phyloP scores from a whole-genome alignment of 306 rosid species.

The Vigna unguiculata region DNA sequence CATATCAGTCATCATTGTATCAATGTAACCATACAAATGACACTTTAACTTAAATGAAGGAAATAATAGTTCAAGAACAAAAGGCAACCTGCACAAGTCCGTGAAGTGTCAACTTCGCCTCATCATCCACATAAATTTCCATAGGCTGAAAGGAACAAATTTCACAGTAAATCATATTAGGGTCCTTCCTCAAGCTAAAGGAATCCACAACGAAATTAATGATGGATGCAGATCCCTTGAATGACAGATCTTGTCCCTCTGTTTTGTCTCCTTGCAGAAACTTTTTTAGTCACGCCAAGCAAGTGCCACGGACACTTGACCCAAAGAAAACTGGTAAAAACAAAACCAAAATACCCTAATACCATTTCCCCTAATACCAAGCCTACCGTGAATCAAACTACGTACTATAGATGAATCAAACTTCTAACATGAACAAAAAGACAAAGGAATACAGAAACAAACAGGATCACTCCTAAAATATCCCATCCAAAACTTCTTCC shows the following conservation, averaged over 20 bases:
- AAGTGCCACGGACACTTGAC: slow-evolving; percentile 55
- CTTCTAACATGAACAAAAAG: slow-evolving; percentile 34
- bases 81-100: slow-evolving; percentile 91
- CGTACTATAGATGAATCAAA: slow-evolving; percentile 35
- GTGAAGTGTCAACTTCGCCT: slow-evolving; percentile 96
- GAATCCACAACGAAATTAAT: slow-evolving; percentile 92
- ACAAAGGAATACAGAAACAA: slow-evolving; percentile 6
- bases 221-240: slow-evolving; percentile 81
- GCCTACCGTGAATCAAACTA: neutral
- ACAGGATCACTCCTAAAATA: slow-evolving; percentile 33
- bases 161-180: slow-evolving; percentile 91
- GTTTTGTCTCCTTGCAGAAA: slow-evolving; percentile 73
- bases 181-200: slow-evolving; percentile 83
- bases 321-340: slow-evolving; percentile 53
- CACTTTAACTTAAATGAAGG: neutral
- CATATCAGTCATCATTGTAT: slow-evolving; percentile 36
- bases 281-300: slow-evolving; percentile 58
- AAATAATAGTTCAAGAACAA: neutral
- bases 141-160: slow-evolving; percentile 99
- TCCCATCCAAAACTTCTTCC: slow-evolving; percentile 12
- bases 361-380: slow-evolving; percentile 27
- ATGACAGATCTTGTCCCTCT: slow-evolving; percentile 73
- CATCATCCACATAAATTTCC: slow-evolving; percentile 99
- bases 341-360: slow-evolving; percentile 34
- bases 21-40: slow-evolving; percentile 30